Base-by-base conservation (phyloP, 306 rosid species). In the Corylus americana region DNA sequence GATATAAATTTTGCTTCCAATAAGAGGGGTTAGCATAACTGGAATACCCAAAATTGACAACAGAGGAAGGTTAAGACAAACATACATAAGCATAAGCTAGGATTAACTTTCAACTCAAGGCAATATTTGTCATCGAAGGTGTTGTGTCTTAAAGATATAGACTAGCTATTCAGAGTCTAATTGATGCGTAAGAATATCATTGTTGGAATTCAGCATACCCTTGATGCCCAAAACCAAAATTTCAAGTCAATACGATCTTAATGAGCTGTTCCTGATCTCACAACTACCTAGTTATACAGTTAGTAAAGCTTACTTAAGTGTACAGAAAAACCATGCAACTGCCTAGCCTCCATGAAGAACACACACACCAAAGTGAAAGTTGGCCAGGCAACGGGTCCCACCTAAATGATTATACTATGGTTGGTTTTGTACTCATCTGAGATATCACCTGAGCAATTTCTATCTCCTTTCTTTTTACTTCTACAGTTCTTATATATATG, bases 221-320 rank as follows among this genome's bases (percentile, higher is more conserved):
- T 66, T 35, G 18, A 17, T 25, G 49, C 51, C 50, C 13, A 42
- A 35, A 25, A 37, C 49, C 49, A 39, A 67, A 67, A 17, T 67
- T 39, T 67, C 49, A 18, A 18, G 48, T 37, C 51, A 67, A 10
- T 37, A 4, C n/a, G 50, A 11, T 39, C 50, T 39, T 39, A 67
- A 17, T 9, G 50, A 39, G 51, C 50, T n/a, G 13, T 35, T 64
- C 66, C 45, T 35, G 70, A 42, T 31, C 70, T 64, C 70, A 35
- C 47, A 35, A 64, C n/a, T 62, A 55, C 62, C 44, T 62, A 55
- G 22, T 55, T 55, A 55, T n/a, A 55, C 61, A 55, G 61, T 55
- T 6, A 2, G 16, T 55, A 55, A 55, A 55, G 61, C 61, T 55
- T 55, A 1, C 14, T 55, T 55, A 55, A 55, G 12, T 29, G n/a